Conservation (phyloP, 805 yeast species). For the Wickerhamiella parazyma region DNA sequence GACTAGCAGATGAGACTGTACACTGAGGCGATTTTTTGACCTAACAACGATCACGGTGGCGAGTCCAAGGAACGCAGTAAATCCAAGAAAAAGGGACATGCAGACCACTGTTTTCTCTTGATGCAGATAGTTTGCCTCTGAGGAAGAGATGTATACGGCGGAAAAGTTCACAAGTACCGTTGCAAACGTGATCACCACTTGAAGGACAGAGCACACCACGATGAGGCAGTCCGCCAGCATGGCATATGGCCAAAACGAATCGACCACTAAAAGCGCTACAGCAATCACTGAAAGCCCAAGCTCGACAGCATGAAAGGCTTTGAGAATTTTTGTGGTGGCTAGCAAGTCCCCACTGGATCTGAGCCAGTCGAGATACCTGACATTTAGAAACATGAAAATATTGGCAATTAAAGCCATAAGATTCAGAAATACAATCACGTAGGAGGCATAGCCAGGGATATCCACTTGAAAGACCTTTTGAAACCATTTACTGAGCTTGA, state of each 20-base stretch:
- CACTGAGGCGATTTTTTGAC: slow-evolving; percentile 18
- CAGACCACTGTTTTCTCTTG: slow-evolving; percentile 9
- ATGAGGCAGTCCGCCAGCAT: slow-evolving; percentile 20
- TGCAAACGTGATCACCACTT: slow-evolving; percentile 16
- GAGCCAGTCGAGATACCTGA: not conserved
- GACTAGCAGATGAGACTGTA: slow-evolving; percentile 13
- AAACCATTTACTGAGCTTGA: not conserved
- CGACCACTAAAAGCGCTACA: slow-evolving; percentile 1
- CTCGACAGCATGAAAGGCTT: not conserved
- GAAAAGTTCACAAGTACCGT: slow-evolving; percentile 17
- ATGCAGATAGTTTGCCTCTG: not conserved
- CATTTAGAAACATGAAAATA: slow-evolving; percentile 5
- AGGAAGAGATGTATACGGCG: slow-evolving; percentile 2
- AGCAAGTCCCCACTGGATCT: not conserved
- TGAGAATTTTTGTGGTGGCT: not conserved
- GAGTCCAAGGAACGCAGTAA: slow-evolving; percentile 19
- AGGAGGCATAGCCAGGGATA: not conserved
- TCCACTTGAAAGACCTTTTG: not conserved
- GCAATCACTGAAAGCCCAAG: slow-evolving; percentile 8
- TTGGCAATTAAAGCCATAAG: slow-evolving; percentile 4
- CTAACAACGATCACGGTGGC: slow-evolving; percentile 15
- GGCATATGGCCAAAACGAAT: slow-evolving; percentile 13
- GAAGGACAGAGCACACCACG: slow-evolving; percentile 16
- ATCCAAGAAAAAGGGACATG: slow-evolving; percentile 17
- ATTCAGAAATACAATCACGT: not conserved